Evolutionary conservation across 2,329 filamentous ascomycete species (phyloP).

Genomic region (Chaetomium globosum): DNA sequence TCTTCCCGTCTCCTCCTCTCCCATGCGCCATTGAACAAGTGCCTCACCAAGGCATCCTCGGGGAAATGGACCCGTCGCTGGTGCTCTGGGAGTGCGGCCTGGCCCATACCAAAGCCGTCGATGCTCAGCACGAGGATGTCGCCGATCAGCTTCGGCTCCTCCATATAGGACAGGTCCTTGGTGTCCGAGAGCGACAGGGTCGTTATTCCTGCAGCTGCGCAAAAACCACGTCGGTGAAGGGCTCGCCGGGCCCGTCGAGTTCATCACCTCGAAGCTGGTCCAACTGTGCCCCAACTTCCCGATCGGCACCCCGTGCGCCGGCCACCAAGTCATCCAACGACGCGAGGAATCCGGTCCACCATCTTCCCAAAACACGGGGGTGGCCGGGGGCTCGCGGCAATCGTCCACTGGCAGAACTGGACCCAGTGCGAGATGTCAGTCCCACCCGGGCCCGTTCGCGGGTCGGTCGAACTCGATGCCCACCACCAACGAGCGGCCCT

Average conservation of each 20-base stretch:
- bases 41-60: conserved; percentile 28
- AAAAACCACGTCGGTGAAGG: conserved; percentile 42
- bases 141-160: conserved; percentile 24
- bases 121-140: conserved; percentile 31
- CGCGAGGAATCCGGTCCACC: conserved; percentile 34
- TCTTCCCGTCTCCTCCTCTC: conserved; percentile 16
- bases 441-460: conserved; percentile 39
- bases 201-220: conserved; percentile 36
- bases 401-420: conserved; percentile 45
- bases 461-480: conserved; percentile 43
- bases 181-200: conserved; percentile 28
- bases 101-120: conserved; percentile 32
- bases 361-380: conserved; percentile 41
- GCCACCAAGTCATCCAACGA: conserved; percentile 33
- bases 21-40: conserved; percentile 29
- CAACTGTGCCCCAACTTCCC: conserved; percentile 30
- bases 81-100: conserved; percentile 31
- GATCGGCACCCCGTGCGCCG: conserved; percentile 20
- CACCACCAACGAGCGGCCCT: conserved; percentile 38
- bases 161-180: conserved; percentile 28
- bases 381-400: conserved; percentile 41
- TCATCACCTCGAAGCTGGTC: conserved; percentile 40
- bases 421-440: conserved; percentile 39
- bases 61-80: conserved; percentile 26
- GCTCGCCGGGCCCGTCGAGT: conserved; percentile 41